Conservation (phyloP, 257 asterid genomes). For the Echites panduratus region DNA sequence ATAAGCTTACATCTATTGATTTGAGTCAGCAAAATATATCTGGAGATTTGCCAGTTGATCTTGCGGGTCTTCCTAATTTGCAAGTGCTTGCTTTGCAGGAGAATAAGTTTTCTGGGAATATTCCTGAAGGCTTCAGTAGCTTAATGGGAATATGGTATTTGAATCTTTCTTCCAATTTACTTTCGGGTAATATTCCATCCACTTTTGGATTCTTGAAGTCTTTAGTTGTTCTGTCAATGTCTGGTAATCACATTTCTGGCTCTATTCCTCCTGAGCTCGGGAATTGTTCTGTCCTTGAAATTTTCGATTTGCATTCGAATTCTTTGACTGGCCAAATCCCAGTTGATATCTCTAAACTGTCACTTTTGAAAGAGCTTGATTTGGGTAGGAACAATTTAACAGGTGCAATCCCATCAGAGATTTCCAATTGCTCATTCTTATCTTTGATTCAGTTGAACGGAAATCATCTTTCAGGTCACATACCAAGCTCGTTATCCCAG, state of each 20-base stretch:
- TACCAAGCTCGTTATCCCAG: constrained; percentile 29
- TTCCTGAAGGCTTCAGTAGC: constrained; percentile 71
- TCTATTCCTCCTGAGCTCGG: constrained; percentile 55
- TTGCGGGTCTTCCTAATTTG: constrained; percentile 61
- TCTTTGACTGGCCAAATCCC: constrained; percentile 50
- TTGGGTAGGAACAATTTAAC: constrained; percentile 52
- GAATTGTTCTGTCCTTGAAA: constrained; percentile 50
- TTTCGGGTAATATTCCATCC: constrained; percentile 52
- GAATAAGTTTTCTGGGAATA: constrained; percentile 45
- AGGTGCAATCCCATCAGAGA: constrained; percentile 48
- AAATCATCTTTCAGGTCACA: constrained; percentile 40
- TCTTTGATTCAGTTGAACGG: constrained; percentile 35
- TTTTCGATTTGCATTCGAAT: constrained; percentile 45
- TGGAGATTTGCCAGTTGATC: constrained; percentile 52
- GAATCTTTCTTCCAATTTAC: constrained; percentile 57
- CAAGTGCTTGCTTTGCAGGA: constrained; percentile 69
- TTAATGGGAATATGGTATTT: constrained; percentile 48
- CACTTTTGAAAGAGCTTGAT: constrained; percentile 47
- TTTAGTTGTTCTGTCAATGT: constrained; percentile 49
- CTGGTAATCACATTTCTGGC: constrained; percentile 49
- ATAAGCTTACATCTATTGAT: constrained; percentile 47
- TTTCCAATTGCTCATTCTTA: constrained; percentile 50
- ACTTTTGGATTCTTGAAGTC: constrained; percentile 66
- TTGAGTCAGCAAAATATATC: constrained; percentile 57
- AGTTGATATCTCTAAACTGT: constrained; percentile 35